These are phyloP conservation scores for Ruellia speciosa DNA, from an alignment of 305 asterid genomes.

Conservation along the genomic window DNA sequence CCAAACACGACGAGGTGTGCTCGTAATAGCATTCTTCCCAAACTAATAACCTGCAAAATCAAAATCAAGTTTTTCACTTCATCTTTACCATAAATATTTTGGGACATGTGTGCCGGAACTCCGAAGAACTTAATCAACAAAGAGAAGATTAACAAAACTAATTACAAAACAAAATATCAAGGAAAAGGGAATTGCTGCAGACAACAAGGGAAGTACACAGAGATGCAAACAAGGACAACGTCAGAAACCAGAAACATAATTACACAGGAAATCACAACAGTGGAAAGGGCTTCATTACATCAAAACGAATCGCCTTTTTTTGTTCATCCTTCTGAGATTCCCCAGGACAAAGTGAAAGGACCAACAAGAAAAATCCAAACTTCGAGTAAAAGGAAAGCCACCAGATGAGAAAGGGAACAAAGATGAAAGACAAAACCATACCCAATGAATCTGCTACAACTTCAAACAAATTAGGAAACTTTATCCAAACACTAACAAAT, in stretches of 20 bases:
- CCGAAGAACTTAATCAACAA: too few relatives aligned
- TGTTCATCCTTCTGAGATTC: constrained; percentile 41
- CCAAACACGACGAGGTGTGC: constrained; percentile 27
- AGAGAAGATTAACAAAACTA: constrained; percentile 1
- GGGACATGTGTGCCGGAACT: too few relatives aligned
- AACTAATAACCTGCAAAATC: constrained; percentile 63
- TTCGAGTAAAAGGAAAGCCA: constrained; percentile 23
- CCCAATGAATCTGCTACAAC: constrained; percentile 30
- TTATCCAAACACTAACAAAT: background rate
- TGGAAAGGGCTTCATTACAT: constrained; percentile 32
- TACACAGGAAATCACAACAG: constrained; percentile 30
- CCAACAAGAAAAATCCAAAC: constrained; percentile 62
- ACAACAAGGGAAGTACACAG: constrained; percentile 27
- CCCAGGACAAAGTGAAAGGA: constrained; percentile 40
- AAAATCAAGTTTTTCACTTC: background rate
- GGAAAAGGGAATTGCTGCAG: constrained; percentile 18
- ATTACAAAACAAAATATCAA: background rate
- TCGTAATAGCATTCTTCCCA: constrained; percentile 91
- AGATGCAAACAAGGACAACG: constrained; percentile 36
- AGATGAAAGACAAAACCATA: constrained; percentile 25
- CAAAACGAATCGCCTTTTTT: constrained; percentile 23
- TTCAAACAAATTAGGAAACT: constrained; percentile 23
- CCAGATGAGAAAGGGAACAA: background rate
- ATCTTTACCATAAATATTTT: too few relatives aligned
- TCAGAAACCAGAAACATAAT: constrained; percentile 16